These are phyloP conservation scores for Paramecium pentaurelia DNA, from an alignment of 73 alveolate species.

Conservation along the genomic window DNA sequence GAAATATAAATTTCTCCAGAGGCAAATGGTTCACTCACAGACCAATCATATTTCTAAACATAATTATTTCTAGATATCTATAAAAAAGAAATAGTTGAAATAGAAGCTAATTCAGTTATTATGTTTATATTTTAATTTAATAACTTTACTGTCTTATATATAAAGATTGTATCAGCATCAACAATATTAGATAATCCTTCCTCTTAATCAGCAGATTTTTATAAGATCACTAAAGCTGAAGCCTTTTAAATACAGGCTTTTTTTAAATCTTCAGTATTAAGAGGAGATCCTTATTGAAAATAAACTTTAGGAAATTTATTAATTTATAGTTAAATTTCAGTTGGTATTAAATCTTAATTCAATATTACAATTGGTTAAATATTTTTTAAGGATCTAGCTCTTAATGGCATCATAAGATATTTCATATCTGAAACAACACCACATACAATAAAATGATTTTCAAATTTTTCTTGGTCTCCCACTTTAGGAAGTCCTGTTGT, in stretches of 20 bases:
- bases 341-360: constrained; percentile 84
- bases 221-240: constrained; percentile 84
- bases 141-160: constrained; percentile 88
- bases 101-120: constrained; percentile 89
- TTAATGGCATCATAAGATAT: constrained; percentile 87
- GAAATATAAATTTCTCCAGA: constrained; percentile 94
- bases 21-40: constrained; percentile 93
- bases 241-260: constrained; percentile 93
- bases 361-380: constrained; percentile 87
- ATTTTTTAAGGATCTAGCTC: constrained; percentile 83
- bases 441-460: constrained; percentile 91
- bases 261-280: constrained; percentile 87
- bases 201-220: constrained; percentile 77
- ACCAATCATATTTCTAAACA: constrained; percentile 75
- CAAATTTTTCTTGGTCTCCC: constrained; percentile 73
- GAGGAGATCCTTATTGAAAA: constrained; percentile 88
- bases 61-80: constrained; percentile 74
- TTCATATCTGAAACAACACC: constrained; percentile 90
- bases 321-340: constrained; percentile 91
- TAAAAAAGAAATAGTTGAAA: constrained; percentile 83
- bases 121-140: constrained; percentile 75
- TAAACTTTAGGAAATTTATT: constrained; percentile 91
- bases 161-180: constrained; percentile 96
- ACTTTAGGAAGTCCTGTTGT: constrained; percentile 28
- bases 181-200: constrained; percentile 76